Conservation (phyloP, 2,329 filamentous ascomycete genomes). For the Ophiostoma himal-ulmi region DNA sequence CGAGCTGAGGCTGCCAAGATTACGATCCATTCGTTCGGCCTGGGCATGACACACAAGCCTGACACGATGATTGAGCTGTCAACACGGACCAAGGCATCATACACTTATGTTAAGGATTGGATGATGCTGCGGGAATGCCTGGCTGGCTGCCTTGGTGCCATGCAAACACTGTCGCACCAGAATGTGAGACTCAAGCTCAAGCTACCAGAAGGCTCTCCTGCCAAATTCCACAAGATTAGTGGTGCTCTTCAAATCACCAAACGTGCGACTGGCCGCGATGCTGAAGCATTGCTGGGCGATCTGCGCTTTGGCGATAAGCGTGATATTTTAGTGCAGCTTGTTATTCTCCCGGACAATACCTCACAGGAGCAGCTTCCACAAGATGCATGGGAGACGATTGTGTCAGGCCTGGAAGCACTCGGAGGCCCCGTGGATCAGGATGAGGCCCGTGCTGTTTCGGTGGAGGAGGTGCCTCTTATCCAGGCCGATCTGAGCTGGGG, state of each 20-base stretch:
- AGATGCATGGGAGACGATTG: slow-evolving; percentile 95
- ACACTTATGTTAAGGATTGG: slow-evolving; percentile 99
- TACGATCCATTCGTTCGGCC: slow-evolving; percentile 90
- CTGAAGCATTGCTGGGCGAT: slow-evolving; percentile 86
- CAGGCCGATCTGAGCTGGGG: slow-evolving; percentile 93
- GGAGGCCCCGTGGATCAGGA: slow-evolving; percentile 83
- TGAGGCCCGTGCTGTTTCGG: slow-evolving; percentile 72
- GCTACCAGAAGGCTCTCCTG: slow-evolving; percentile 89
- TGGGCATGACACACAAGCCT: slow-evolving; percentile 95
- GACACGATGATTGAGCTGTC: slow-evolving; percentile 98
- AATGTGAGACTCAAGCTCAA: slow-evolving; percentile 95
- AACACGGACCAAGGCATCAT: slow-evolving; percentile 89
- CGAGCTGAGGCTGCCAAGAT: slow-evolving; percentile 96
- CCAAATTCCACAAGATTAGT: slow-evolving; percentile 98
- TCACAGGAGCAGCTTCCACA: slow-evolving; percentile 80
- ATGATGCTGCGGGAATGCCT: slow-evolving; percentile 99
- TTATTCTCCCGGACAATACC: slow-evolving; percentile 80
- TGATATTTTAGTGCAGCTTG: slow-evolving; percentile 89
- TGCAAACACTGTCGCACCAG: slow-evolving; percentile 95
- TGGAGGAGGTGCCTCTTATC: slow-evolving; percentile 91
- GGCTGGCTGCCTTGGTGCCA: slow-evolving; percentile 81
- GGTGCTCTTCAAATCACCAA: slow-evolving; percentile 95
- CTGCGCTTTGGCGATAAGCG: slow-evolving; percentile 90
- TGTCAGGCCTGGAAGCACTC: slow-evolving; percentile 88
- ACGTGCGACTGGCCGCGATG: slow-evolving; percentile 87